These are phyloP conservation scores for Boletellus deceptivus DNA, from an alignment of 1,284 basidiomycete genomes.

Conservation along the genomic window DNA sequence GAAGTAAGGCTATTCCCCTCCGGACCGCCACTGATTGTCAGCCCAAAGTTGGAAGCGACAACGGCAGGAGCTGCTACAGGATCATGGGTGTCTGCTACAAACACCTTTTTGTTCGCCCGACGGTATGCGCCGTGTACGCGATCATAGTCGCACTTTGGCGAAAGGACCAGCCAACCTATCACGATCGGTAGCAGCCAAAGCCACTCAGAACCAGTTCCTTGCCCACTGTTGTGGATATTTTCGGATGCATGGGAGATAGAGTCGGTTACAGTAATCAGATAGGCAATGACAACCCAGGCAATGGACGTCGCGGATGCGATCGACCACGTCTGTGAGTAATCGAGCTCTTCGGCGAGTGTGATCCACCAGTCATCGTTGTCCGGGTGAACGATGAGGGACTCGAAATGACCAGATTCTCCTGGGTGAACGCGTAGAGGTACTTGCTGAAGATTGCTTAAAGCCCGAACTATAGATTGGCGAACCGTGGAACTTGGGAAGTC, in stretches of 20 bases:
- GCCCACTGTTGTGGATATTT: conserved; percentile 32
- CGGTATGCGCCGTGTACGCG: conserved; percentile 33
- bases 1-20: conserved; percentile 6
- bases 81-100: conserved; percentile 4
- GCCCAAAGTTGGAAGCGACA: conserved; percentile 14
- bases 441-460: conserved; percentile 31
- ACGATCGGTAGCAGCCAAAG: conserved; percentile 45
- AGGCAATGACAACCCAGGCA: conserved; percentile 43
- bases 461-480: conserved; percentile 18
- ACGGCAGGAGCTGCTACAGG: not conserved
- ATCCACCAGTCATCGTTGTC: conserved; percentile 35
- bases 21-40: conserved; percentile 18
- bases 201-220: conserved; percentile 39
- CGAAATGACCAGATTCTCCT: conserved; percentile 22
- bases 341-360: conserved; percentile 20
- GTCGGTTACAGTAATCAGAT: conserved; percentile 40
- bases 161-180: conserved; percentile 40
- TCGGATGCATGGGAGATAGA: conserved; percentile 32
- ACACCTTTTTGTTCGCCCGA: conserved; percentile 29
- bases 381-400: conserved; percentile 32
- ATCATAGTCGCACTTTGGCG: conserved; percentile 39
- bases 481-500: conserved; percentile 17
- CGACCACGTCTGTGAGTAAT: conserved; percentile 38
- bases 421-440: conserved; percentile 30
- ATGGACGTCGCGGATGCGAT: conserved; percentile 40